Conservation (phyloP, 2,329 filamentous ascomycete species). For the Verticillium nonalfalfae region DNA sequence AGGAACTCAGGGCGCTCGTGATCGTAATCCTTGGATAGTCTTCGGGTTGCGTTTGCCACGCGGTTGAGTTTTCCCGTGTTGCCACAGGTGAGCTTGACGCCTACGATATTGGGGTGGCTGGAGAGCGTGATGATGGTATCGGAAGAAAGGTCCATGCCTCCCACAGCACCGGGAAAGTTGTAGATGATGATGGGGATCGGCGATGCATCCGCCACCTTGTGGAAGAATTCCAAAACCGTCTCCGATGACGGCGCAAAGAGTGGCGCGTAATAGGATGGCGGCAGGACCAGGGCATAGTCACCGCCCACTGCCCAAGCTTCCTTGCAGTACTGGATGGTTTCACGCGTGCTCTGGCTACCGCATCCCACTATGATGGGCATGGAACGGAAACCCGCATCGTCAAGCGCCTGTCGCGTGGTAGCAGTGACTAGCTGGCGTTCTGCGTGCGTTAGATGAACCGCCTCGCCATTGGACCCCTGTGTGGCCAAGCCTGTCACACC, state of each 20-base stretch:
- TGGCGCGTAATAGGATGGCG: constrained; percentile 68
- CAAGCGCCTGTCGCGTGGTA: constrained; percentile 63
- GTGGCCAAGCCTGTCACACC: constrained; percentile 70
- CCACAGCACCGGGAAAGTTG: constrained; percentile 61
- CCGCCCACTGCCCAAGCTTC: constrained; percentile 65
- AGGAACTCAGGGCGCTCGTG: constrained; percentile 47
- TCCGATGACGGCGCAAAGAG: constrained; percentile 56
- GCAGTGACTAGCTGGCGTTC: constrained; percentile 65
- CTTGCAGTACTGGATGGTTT: constrained; percentile 62
- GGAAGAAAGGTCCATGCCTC: constrained; percentile 58
- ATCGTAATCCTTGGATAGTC: constrained; percentile 18
- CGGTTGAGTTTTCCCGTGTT: constrained; percentile 66
- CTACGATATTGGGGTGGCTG: constrained; percentile 59
- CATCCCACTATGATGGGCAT: constrained; percentile 73
- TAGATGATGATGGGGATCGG: constrained; percentile 63
- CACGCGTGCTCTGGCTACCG: constrained; percentile 65
- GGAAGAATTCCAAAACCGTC: constrained; percentile 61
- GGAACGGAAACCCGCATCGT: constrained; percentile 56
- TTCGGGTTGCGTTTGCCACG: constrained; percentile 51
- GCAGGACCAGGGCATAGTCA: constrained; percentile 70
- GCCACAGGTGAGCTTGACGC: constrained; percentile 64
- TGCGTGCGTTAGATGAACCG: constrained; percentile 66
- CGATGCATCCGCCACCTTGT: constrained; percentile 54
- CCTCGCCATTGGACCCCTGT: constrained; percentile 78
- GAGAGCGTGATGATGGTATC: constrained; percentile 54